Evolutionary conservation across 345 rosid species (phyloP), one percentile per base, ranked within the genome.

Genomic region (Dipteronia dyeriana): DNA sequence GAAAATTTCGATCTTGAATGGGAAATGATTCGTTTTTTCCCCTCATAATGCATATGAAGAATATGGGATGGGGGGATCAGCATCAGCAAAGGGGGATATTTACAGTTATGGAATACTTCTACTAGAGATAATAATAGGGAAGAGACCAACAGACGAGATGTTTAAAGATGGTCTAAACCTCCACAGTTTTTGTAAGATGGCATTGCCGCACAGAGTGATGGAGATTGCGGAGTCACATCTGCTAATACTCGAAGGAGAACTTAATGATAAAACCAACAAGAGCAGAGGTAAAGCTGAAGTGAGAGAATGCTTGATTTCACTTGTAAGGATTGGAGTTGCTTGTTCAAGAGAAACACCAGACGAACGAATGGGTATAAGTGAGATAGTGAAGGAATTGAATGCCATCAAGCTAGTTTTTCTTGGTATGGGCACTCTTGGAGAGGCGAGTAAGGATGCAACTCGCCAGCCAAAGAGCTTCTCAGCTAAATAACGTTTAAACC

Each of bases 111-210:
- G 78, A 29, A 66, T 76, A 54, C 74, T 68, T 0, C 6, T 76
- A 31, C 67, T 76, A 65, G 74, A 76, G 68, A 76, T 68, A 41
- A 39, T 76, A 4, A 68, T 61, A 0, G 61, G 74, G 69, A 76
- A 61, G 59, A 76, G 79, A n/a, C 66, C 73, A 16, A 76, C 73
- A 1, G 66, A 56, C 17, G 61, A 56, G 61, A 56, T 56, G 23
- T 16, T 56, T 56, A 56, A 56, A 56, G 61, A 56, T 19, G 61
- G 61, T 16, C 9, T 56, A n/a, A 61, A 2, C 66, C 66, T 61
- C 12, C 66, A 61, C 9, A 61, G 26, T 3, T 61, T 19, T 14
- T 61, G 26, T 61, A 61, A 61, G 31, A 61, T 61, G 66, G 66
- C 66, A 22, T 20, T 23, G 13, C 66, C 66, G 0, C 13, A 61